phyloP scores from a whole-genome alignment of 78 protist species.

The Polysphondylium violaceum region DNA sequence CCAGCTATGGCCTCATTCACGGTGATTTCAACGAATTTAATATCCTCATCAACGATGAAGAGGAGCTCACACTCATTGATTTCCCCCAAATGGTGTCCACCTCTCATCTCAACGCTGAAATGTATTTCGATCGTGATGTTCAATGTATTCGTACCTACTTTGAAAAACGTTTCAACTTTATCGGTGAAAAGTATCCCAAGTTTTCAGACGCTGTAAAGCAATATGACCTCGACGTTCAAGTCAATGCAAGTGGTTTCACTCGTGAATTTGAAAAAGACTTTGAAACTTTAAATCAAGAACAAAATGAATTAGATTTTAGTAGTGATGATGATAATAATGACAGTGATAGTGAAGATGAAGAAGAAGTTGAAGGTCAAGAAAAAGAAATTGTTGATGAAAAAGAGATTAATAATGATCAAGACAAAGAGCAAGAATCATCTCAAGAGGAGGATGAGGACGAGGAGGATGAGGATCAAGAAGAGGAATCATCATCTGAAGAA shows the following conservation, averaged over 20 bases:
- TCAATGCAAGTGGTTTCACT: constrained; percentile 59
- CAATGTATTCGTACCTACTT: constrained; percentile 91
- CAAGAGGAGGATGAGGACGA: constrained; percentile 17
- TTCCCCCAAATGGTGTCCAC: constrained; percentile 99
- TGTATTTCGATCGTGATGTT: constrained; percentile 95
- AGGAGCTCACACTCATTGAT: constrained; percentile 94
- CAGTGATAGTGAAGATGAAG: constrained; percentile 25
- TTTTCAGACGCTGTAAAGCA: constrained; percentile 33
- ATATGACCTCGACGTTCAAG: constrained; percentile 10
- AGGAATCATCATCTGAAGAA: constrained; percentile 3
- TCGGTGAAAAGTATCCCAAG: constrained; percentile 67
- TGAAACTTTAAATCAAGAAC: constrained; percentile 35
- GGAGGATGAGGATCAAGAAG: neutral
- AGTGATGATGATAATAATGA: constrained; percentile 18
- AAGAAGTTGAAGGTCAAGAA: constrained; percentile 16
- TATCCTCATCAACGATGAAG: constrained; percentile 91
- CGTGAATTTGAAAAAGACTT: constrained; percentile 49
- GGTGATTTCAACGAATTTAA: constrained; percentile 99
- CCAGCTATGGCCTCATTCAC: constrained; percentile 97
- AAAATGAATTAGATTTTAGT: neutral
- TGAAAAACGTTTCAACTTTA: constrained; percentile 69
- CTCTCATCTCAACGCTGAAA: constrained; percentile 92
- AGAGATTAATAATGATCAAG: neutral
- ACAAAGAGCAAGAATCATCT: neutral
- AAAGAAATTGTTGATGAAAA: neutral